phyloP scores from a whole-genome alignment of 495 filamentous ascomycete species.

The Xylaria curta region DNA sequence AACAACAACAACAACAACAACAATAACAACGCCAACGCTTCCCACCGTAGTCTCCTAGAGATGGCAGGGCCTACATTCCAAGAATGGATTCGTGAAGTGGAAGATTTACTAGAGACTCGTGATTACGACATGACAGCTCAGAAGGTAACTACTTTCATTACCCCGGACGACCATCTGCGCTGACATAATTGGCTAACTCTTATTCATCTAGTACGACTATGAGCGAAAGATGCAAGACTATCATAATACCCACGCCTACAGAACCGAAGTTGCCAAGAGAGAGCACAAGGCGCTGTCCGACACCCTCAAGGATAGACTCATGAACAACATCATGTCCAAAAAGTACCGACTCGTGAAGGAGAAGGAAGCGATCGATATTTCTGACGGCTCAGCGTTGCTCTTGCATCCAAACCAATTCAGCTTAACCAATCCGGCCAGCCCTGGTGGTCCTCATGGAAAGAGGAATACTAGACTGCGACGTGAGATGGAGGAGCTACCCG shows the following conservation, averaged over 20 bases:
- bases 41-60: constrained; percentile 56
- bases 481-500: constrained; percentile 77
- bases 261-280: constrained; percentile 76
- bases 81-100: constrained; percentile 81
- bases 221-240: constrained; percentile 61
- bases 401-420: constrained; percentile 93
- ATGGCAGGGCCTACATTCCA: constrained; percentile 81
- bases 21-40: constrained; percentile 48
- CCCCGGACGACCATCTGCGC: constrained; percentile 8
- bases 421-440: constrained; percentile 78
- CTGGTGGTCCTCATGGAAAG: constrained; percentile 79
- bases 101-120: constrained; percentile 80
- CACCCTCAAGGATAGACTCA: constrained; percentile 84
- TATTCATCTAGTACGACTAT: constrained; percentile 53
- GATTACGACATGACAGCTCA: constrained; percentile 78
- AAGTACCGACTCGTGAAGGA: constrained; percentile 80
- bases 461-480: constrained; percentile 82
- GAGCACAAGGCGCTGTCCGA: constrained; percentile 78
- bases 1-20: constrained; percentile 52
- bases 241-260: constrained; percentile 61
- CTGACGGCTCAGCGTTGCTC: constrained; percentile 84
- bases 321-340: constrained; percentile 76
- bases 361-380: constrained; percentile 86
- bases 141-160: constrained; percentile 63
- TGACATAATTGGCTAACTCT: constrained; percentile 27